Conservation (phyloP, 768 basidiomycete genomes). For the Psilocybe subaeruginosa region DNA sequence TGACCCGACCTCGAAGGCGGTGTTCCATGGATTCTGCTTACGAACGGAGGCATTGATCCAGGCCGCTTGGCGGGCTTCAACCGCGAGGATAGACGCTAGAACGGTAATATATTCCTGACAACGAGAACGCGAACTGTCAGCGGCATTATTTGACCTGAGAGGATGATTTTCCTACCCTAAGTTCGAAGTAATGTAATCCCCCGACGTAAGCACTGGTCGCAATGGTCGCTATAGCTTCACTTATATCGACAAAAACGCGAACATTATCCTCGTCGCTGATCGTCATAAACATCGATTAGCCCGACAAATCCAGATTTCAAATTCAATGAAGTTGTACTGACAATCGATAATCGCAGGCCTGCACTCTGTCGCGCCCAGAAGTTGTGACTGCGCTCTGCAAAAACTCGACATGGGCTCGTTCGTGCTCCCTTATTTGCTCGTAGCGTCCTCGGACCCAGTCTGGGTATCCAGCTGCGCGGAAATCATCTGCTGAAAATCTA, state of each 20-base stretch:
- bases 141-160: background rate
- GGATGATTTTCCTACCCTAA: constrained; percentile 33
- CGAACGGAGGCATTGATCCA: constrained; percentile 60
- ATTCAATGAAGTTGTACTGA: constrained; percentile 27
- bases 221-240: constrained; percentile 59
- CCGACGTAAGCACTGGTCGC: constrained; percentile 63
- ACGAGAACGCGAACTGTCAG: background rate
- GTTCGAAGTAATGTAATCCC: constrained; percentile 45
- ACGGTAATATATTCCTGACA: constrained; percentile 45
- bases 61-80: constrained; percentile 65
- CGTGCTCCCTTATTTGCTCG: constrained; percentile 56
- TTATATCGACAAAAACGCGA: constrained; percentile 49
- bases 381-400: constrained; percentile 44
- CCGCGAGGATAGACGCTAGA: constrained; percentile 60
- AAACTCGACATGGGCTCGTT: constrained; percentile 44
- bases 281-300: background rate
- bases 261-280: constrained; percentile 44
- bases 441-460: constrained; percentile 52
- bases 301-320: background rate
- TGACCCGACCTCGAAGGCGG: constrained; percentile 55
- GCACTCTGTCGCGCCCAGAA: constrained; percentile 37
- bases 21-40: constrained; percentile 56
- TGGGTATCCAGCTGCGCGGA: constrained; percentile 48
- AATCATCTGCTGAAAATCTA: constrained; percentile 48
- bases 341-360: constrained; percentile 68